Evolutionary conservation across 441 rosid species (phyloP).

Genomic region (Mallotus japonicus): DNA sequence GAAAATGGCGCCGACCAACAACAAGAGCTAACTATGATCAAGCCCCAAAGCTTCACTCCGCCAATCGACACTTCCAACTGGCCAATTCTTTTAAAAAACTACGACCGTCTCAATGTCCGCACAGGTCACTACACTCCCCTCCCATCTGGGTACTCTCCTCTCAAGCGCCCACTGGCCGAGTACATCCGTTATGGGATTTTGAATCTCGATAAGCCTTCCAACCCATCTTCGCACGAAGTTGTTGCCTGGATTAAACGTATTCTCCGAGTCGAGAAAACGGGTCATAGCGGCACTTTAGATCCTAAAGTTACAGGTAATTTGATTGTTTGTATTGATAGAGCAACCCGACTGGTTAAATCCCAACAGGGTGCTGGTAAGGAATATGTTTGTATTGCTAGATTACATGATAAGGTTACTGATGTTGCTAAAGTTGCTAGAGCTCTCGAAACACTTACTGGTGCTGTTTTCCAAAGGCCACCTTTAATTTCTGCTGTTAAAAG

Average conservation of each 20-base stretch:
- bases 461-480: constrained; percentile 87
- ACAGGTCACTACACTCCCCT: constrained; percentile 97
- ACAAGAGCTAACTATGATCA: constrained; percentile 22
- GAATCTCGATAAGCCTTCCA: constrained; percentile 86
- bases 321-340: constrained; percentile 88
- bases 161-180: constrained; percentile 72
- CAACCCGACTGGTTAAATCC: constrained; percentile 87
- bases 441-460: constrained; percentile 81
- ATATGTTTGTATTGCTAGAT: constrained; percentile 87
- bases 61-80: constrained; percentile 78
- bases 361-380: constrained; percentile 96
- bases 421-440: constrained; percentile 85
- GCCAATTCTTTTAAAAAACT: constrained; percentile 90
- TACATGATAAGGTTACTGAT: constrained; percentile 76
- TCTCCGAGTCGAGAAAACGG: constrained; percentile 73
- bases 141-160: constrained; percentile 72
- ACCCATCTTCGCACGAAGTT: constrained; percentile 91
- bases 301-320: constrained; percentile 91
- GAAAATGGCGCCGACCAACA: too few relatives aligned
- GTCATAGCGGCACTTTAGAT: constrained; percentile 89
- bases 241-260: constrained; percentile 96
- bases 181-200: constrained; percentile 75
- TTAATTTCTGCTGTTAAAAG: constrained; percentile 87
- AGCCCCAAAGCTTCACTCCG: constrained; percentile 76
- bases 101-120: constrained; percentile 84